Base-by-base conservation (phyloP, 2,329 filamentous ascomycete genomes). In the Hypoxylon sp. region DNA sequence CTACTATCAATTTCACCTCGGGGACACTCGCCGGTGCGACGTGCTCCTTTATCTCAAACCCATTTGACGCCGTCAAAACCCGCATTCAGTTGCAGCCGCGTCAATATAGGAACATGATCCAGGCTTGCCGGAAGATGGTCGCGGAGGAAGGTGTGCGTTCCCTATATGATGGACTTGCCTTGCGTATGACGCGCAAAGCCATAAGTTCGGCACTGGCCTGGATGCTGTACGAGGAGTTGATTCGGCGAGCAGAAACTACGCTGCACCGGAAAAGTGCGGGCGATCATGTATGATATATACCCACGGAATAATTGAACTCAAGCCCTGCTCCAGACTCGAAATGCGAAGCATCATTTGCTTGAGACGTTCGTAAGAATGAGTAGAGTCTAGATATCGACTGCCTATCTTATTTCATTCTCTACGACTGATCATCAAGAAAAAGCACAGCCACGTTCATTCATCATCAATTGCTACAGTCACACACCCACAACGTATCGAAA, bases 21-120 rank as follows among this genome's bases (percentile, higher is more conserved):
- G 94, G 92, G 11, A 88, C 92, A 3, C 74, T 94, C 3, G 93
- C 94, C 3, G 94, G 93, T 0, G 90, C 89, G 1, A 80, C 91
- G 28, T 96, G 93, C 57, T 97, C 94, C 0, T 89, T 90, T 3
- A 84, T 98, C 37, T 97, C 95, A 7, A 99, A 99, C 76, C 95
- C 95, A 0, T 98, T 98, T 73, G 95, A 99, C 78, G 93, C 93
- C 0, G 89, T 98, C 77, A 99, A 99, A 81, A 99, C 95, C 20
- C 84, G 95, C 51, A 88, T 99, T 70, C 95, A 99, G 79, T 83
- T 99, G 32, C 92, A 96, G 81, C 95, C 95, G 3, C 83, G 82
- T 6, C 85, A 87, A 59, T 99, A 98, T 74, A 84, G 85, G 32
- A 97, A 98, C 73, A 92, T 94, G 85, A 78, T 91, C 68, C 88